Conservation (phyloP, 352 stramenopile genomes). For the Phytopythium cucurbitacearum region DNA sequence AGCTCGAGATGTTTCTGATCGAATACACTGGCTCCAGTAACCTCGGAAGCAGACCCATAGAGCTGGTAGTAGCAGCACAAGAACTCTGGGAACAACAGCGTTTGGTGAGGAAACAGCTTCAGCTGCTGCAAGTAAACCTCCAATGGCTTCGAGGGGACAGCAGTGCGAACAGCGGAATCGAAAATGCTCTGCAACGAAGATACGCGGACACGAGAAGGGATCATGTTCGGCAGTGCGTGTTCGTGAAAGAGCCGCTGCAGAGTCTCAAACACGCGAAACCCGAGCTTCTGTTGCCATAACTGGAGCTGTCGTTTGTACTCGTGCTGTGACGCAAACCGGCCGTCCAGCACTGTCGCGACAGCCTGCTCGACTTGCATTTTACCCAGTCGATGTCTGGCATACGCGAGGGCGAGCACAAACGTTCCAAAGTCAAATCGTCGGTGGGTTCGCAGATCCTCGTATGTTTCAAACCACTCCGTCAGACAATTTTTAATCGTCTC, state of each 20-base stretch:
- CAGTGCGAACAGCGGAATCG: slow-evolving; percentile 28
- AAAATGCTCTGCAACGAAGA: slow-evolving; percentile 34
- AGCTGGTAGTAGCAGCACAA: slow-evolving; percentile 70
- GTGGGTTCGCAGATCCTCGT: slow-evolving; percentile 41
- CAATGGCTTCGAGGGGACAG: slow-evolving; percentile 41
- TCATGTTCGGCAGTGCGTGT: slow-evolving; percentile 36
- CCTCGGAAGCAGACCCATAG: slow-evolving; percentile 33
- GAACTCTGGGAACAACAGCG: slow-evolving; percentile 51
- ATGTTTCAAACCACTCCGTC: slow-evolving; percentile 44
- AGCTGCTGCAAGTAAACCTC: slow-evolving; percentile 60
- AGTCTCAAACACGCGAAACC: slow-evolving; percentile 46
- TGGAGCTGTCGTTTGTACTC: slow-evolving; percentile 58
- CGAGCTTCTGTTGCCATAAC: slow-evolving; percentile 64
- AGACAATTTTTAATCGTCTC: slow-evolving; percentile 13
- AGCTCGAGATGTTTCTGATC: slow-evolving; percentile 29
- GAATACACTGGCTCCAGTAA: slow-evolving; percentile 3
- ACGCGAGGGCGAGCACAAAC: slow-evolving; percentile 46
- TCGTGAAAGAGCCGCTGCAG: slow-evolving; percentile 58
- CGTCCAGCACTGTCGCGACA: slow-evolving; percentile 40
- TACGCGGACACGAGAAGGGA: slow-evolving; percentile 46
- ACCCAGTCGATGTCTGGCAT: slow-evolving; percentile 35
- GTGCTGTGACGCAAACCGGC: slow-evolving; percentile 48
- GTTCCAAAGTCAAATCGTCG: slow-evolving; percentile 53
- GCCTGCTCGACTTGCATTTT: slow-evolving; percentile 48
- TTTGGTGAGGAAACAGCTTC: slow-evolving; percentile 38